These are phyloP conservation scores for Fusarium papillatum DNA, from an alignment of 2,329 filamentous ascomycete species.

Conservation along the genomic window DNA sequence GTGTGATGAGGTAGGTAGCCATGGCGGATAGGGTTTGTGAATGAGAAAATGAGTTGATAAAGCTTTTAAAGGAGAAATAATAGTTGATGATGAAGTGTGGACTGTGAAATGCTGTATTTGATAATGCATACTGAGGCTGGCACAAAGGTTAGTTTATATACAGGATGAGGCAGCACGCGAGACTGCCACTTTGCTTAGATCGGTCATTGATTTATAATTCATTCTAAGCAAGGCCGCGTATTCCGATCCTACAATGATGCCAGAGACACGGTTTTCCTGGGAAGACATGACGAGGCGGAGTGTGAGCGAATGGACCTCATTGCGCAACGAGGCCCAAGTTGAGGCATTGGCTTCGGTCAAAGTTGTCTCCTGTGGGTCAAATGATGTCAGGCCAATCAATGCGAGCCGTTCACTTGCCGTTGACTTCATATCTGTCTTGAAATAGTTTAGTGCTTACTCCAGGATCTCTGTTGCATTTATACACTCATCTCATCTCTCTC, in stretches of 20 bases:
- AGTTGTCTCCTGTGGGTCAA: slow-evolving; percentile 27
- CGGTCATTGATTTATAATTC: neutral
- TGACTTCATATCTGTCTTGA: neutral
- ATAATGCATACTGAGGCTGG: neutral
- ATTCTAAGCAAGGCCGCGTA: neutral
- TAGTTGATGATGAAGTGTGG: neutral
- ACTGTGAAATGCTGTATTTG: neutral
- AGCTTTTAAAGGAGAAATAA: neutral
- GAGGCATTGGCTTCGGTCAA: slow-evolving; percentile 15
- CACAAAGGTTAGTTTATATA: neutral
- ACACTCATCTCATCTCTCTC: neutral
- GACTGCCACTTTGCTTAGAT: neutral
- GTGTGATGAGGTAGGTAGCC: slow-evolving; percentile 51
- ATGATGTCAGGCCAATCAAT: neutral
- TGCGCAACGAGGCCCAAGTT: neutral
- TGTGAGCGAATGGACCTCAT: neutral
- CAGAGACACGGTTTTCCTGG: neutral
- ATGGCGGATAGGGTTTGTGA: slow-evolving; percentile 12
- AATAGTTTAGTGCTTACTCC: slow-evolving; percentile 5
- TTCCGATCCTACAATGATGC: neutral
- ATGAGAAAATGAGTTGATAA: neutral
- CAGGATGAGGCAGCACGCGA: neutral
- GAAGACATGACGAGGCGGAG: neutral
- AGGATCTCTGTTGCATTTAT: neutral
- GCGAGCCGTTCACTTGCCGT: neutral